A percentile compares a stretch with the other conserved stretches of the same genome.
These are phyloP conservation scores for Kalmusia sp. DNA, from an alignment of 2,329 filamentous ascomycete genomes.

Conservation along the genomic window DNA sequence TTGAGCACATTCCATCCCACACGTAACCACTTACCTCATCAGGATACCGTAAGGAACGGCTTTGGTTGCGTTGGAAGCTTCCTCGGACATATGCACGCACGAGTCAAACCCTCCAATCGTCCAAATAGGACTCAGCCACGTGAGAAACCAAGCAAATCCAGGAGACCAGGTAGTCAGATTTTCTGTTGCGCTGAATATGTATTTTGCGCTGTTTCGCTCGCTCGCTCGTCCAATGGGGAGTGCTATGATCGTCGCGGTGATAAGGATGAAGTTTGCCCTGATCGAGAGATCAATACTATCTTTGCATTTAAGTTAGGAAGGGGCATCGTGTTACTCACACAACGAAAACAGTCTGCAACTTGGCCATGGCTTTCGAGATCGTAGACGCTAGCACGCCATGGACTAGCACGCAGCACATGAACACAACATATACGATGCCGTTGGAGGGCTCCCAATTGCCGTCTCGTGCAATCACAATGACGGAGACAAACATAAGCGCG, in stretches of 20 bases:
- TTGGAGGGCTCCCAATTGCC: conserved; percentile 64
- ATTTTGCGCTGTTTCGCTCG: conserved; percentile 42
- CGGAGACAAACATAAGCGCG: conserved; percentile 64
- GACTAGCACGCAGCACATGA: conserved; percentile 60
- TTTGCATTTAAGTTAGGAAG: neutral
- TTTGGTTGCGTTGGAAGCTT: conserved; percentile 65
- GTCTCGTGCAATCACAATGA: conserved; percentile 64
- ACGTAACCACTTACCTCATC: conserved; percentile 38
- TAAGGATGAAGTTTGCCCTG: conserved; percentile 61
- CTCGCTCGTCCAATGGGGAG: conserved; percentile 30
- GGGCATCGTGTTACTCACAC: conserved; percentile 25
- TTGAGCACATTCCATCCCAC: neutral
- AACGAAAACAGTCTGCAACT: conserved; percentile 64
- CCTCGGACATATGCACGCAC: conserved; percentile 63
- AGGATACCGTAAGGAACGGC: conserved; percentile 67
- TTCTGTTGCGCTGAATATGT: conserved; percentile 63
- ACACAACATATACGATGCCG: conserved; percentile 64
- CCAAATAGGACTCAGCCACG: conserved; percentile 69
- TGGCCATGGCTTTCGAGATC: conserved; percentile 64
- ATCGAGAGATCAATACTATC: neutral
- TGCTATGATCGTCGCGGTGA: conserved; percentile 60
- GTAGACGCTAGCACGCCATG: conserved; percentile 63
- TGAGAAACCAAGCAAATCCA: conserved; percentile 63
- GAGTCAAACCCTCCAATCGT: conserved; percentile 50
- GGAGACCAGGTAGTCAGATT: conserved; percentile 63